These are phyloP conservation scores for Rubus parviflorus DNA, from an alignment of 306 rosid species.

Conservation along the genomic window DNA sequence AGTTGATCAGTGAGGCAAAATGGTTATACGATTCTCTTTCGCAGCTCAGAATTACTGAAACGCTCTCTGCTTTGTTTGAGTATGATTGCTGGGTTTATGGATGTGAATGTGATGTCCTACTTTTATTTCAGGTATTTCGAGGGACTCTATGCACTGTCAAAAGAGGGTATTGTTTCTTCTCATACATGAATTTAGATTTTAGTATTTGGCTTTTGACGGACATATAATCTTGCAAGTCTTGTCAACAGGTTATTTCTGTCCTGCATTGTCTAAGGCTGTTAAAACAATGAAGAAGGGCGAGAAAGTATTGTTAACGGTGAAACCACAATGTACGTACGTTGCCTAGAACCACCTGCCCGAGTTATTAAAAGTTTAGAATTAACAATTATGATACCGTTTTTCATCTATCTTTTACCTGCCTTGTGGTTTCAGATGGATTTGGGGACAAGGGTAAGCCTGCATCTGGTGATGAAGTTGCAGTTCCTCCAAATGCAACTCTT, in stretches of 20 bases:
- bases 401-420: background rate
- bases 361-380: background rate
- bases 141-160: slow-evolving; percentile 52
- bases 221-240: background rate
- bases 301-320: slow-evolving; percentile 66
- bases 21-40: background rate
- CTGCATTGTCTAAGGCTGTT: slow-evolving; percentile 81
- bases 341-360: background rate
- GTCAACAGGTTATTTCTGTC: slow-evolving; percentile 72
- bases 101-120: background rate
- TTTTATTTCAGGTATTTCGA: slow-evolving; percentile 35
- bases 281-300: slow-evolving; percentile 96
- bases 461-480: slow-evolving; percentile 56
- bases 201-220: background rate
- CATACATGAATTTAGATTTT: background rate
- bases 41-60: background rate
- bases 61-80: background rate
- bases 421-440: slow-evolving; percentile 65
- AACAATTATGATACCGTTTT: background rate
- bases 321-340: slow-evolving; percentile 87
- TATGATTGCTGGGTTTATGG: background rate
- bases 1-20: background rate
- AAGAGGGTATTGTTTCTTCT: slow-evolving; percentile 48
- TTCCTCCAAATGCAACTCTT: slow-evolving; percentile 78
- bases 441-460: slow-evolving; percentile 80